phyloP scores from a whole-genome alignment of 805 yeast genomes.

The Starmerella vaccinii region DNA sequence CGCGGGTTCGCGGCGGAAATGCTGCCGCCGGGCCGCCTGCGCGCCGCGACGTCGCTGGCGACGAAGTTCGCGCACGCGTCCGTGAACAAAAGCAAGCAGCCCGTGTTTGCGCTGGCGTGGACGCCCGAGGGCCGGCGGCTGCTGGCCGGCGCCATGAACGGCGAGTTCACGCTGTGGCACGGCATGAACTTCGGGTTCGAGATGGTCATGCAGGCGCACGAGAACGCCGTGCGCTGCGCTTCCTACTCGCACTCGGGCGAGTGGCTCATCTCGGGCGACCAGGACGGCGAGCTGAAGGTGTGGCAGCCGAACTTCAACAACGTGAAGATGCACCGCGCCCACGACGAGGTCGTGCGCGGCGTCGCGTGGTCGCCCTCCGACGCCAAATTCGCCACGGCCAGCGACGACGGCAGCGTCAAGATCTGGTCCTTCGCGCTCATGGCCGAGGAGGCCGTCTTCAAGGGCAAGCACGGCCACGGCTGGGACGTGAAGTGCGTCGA shows the following conservation, averaged over 20 bases:
- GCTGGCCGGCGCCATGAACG: conserved; percentile 80
- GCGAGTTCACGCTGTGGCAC: conserved; percentile 95
- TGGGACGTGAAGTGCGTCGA: conserved; percentile 98
- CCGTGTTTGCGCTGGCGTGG: conserved; percentile 84
- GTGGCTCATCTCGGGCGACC: conserved; percentile 91
- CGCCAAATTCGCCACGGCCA: conserved; percentile 81
- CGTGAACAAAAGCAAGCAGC: conserved; percentile 83
- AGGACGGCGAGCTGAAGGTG: conserved; percentile 79
- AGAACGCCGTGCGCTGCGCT: conserved; percentile 69
- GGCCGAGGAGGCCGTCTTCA: conserved; percentile 70
- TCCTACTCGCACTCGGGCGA: conserved; percentile 83
- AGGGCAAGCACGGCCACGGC: conserved; percentile 61
- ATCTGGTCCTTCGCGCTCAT: conserved; percentile 84
- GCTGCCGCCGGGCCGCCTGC: conserved; percentile 56
- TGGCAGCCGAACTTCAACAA: conserved; percentile 98
- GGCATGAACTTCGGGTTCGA: conserved; percentile 92
- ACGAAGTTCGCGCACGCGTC: conserved; percentile 83
- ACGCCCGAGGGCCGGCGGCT: conserved; percentile 93
- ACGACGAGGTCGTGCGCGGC: conserved; percentile 74
- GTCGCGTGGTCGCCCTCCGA: conserved; percentile 85
- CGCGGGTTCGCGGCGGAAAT: conserved; percentile 40
- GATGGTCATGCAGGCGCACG: conserved; percentile 98
- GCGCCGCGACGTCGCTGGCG: conserved; percentile 52
- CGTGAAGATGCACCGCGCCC: conserved; percentile 66
- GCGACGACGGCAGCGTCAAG: conserved; percentile 83